Percentiles rank a stretch among this genome's conserved stretches.
Evolutionary conservation across 768 basidiomycete species (phyloP).

Genomic region (Tulasnella sp.): DNA sequence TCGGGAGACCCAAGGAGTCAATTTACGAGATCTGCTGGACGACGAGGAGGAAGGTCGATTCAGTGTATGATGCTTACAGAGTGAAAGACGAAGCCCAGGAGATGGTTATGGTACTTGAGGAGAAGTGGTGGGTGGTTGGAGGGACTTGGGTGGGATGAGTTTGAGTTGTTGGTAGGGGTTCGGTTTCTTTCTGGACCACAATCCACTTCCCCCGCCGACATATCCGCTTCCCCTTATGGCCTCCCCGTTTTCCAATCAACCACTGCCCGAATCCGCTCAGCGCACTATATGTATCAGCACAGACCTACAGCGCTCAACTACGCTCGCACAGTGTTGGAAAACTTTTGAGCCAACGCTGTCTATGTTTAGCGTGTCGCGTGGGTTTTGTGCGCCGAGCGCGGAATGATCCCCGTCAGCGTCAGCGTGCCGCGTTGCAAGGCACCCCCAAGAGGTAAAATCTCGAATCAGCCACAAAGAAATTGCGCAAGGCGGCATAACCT

Average conservation of each 20-base stretch:
- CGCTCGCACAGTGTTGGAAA: not conserved
- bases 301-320: not conserved
- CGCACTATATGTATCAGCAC: not conserved
- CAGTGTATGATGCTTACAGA: not conserved
- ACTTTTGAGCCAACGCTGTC: not conserved
- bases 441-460: not conserved
- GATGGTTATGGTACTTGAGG: not conserved
- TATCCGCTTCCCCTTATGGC: not conserved
- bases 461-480: not conserved
- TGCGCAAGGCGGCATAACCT: not conserved
- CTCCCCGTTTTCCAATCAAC: not conserved
- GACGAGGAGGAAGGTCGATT: not conserved
- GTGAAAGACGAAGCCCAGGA: not conserved
- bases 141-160: not conserved
- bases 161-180: slow-evolving; percentile 4
- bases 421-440: not conserved
- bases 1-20: not conserved
- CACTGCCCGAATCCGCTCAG: not conserved
- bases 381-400: not conserved
- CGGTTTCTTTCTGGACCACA: slow-evolving; percentile 2
- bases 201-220: not conserved
- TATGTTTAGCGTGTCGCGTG: not conserved
- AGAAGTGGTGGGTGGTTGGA: not conserved
- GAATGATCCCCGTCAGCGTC: not conserved
- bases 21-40: not conserved